Conservation (phyloP, 2,329 filamentous ascomycete species). For the Fusarium nygamai region DNA sequence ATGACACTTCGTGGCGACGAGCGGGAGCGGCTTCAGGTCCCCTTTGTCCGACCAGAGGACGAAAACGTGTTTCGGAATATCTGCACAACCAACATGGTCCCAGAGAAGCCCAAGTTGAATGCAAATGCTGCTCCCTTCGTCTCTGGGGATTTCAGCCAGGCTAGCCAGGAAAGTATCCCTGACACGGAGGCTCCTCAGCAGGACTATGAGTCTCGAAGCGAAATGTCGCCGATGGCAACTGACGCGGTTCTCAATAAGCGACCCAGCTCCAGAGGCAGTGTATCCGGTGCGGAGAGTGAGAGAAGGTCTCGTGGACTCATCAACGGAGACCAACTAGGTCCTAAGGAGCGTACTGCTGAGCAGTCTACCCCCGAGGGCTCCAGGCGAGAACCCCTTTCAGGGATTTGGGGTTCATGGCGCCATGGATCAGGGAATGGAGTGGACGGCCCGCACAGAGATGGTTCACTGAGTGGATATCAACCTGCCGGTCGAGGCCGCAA, state of each 20-base stretch:
- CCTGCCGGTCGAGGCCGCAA: slow-evolving; percentile 71
- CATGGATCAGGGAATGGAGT: slow-evolving; percentile 61
- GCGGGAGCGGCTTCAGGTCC: slow-evolving; percentile 86
- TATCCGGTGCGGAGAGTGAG: slow-evolving; percentile 57
- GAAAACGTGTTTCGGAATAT: slow-evolving; percentile 83
- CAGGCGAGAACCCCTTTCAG: slow-evolving; percentile 61
- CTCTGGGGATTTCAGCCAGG: slow-evolving; percentile 47
- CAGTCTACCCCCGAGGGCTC: slow-evolving; percentile 43
- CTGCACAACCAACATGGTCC: slow-evolving; percentile 66
- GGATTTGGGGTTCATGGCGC: slow-evolving; percentile 78
- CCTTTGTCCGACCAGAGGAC: slow-evolving; percentile 91
- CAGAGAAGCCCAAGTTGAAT: slow-evolving; percentile 68
- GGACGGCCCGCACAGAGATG: slow-evolving; percentile 63
- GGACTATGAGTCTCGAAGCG: slow-evolving; percentile 40
- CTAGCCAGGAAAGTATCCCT: slow-evolving; percentile 26
- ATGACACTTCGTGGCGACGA: slow-evolving; percentile 89
- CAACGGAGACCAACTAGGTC: slow-evolving; percentile 34
- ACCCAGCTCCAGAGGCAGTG: slow-evolving; percentile 46
- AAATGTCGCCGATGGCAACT: slow-evolving; percentile 51
- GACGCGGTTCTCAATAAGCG: slow-evolving; percentile 50
- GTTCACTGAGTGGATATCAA: slow-evolving; percentile 73
- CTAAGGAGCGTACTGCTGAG: slow-evolving; percentile 40
- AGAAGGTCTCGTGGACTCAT: slow-evolving; percentile 44
- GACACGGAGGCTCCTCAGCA: slow-evolving; percentile 33
- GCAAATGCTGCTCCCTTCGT: slow-evolving; percentile 59